A percentile compares a stretch with the other conserved stretches of the same genome.
These are phyloP conservation scores for Angomonas deanei DNA, from an alignment of 208 protist genomes.

Conservation along the genomic window DNA sequence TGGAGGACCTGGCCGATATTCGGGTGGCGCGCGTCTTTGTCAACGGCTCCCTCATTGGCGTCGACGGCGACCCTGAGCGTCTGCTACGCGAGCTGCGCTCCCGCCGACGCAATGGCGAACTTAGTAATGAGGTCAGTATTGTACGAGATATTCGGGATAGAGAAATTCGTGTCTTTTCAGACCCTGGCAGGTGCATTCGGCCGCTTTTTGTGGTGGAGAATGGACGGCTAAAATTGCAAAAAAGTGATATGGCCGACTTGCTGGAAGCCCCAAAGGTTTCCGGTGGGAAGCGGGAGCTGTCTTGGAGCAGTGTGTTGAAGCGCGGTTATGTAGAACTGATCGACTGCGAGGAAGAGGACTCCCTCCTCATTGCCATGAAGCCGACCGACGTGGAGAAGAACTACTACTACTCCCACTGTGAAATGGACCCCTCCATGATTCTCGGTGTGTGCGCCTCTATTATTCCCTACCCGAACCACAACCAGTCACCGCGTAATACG, in stretches of 20 bases:
- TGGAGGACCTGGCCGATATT: constrained; percentile 71
- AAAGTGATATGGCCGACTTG: constrained; percentile 52
- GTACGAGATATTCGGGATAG: constrained; percentile 58
- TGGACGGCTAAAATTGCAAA: constrained; percentile 48
- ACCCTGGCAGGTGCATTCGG: constrained; percentile 67
- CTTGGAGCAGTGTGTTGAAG: constrained; percentile 62
- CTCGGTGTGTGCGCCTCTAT: constrained; percentile 92
- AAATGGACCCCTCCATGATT: constrained; percentile 89
- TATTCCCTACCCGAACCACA: constrained; percentile 99
- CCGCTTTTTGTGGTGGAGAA: constrained; percentile 71
- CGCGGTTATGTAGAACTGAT: constrained; percentile 86
- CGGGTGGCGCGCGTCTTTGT: constrained; percentile 69
- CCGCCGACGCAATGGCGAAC: constrained; percentile 58
- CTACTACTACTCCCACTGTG: constrained; percentile 86
- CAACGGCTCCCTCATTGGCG: constrained; percentile 76
- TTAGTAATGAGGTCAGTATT: constrained; percentile 83
- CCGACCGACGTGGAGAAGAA: constrained; percentile 58
- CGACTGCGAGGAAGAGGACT: constrained; percentile 99
- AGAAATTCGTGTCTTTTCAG: constrained; percentile 69
- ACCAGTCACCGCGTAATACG: constrained; percentile 99
- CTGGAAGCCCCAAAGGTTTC: constrained; percentile 71
- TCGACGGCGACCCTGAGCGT: constrained; percentile 72
- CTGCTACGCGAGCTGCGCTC: constrained; percentile 69
- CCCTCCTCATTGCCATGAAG: constrained; percentile 96
- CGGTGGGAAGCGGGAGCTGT: constrained; percentile 64